These are phyloP conservation scores for Ustilago trichophora DNA, from an alignment of 1,284 basidiomycete species.

Conservation along the genomic window DNA sequence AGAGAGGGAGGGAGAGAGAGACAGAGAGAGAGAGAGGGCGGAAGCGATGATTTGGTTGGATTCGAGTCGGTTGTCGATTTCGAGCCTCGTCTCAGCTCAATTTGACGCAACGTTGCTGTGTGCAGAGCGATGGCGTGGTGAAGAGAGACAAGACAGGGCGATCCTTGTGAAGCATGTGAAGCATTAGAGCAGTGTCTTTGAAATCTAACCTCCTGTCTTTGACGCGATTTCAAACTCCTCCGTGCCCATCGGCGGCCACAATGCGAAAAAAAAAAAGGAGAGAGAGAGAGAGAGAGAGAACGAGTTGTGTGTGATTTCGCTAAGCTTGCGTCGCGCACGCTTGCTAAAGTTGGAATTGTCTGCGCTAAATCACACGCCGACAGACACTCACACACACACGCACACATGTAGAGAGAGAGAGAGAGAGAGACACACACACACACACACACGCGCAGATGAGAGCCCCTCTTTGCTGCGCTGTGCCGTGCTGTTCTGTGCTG, in stretches of 20 bases:
- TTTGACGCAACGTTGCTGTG: no score
- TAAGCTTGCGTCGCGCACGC: neutral
- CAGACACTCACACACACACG: no score
- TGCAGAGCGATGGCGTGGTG: no score
- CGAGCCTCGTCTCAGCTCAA: neutral
- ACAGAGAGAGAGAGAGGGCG: no score
- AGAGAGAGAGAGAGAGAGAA: neutral
- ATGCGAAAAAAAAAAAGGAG: neutral
- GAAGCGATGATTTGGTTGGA: no score
- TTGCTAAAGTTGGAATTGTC: no score
- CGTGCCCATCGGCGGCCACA: constrained; percentile 10
- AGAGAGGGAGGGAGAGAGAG: no score
- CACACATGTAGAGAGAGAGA: neutral
- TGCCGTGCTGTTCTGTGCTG: no score
- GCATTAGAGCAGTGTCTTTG: constrained; percentile 7
- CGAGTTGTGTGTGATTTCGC: no score
- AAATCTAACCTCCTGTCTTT: neutral
- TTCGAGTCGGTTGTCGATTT: constrained; percentile 7
- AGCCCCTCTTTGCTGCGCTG: no score
- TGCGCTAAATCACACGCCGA: no score
- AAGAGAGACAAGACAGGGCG: neutral
- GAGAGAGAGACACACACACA: neutral
- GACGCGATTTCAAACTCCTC: constrained; percentile 6
- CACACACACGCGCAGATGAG: neutral
- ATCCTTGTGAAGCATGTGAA: neutral